Evolutionary conservation across 1,139 yeast species (phyloP).

Genomic region (Sugiyamaella novakii): DNA sequence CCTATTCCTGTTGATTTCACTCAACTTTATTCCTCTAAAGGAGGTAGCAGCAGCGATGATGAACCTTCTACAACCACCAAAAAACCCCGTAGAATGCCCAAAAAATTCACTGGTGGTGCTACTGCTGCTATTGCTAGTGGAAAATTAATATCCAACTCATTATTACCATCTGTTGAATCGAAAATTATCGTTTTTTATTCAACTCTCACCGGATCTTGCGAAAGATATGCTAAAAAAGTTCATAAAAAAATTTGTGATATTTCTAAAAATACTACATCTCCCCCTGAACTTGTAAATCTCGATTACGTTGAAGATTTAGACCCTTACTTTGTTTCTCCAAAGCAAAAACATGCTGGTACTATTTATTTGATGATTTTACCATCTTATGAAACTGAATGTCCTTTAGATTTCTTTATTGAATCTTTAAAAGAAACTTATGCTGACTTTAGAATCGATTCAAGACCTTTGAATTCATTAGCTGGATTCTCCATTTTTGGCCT

Average conservation of each 20-base stretch:
- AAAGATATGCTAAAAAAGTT: conserved; percentile 62
- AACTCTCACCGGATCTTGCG: conserved; percentile 81
- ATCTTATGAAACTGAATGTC: conserved; percentile 90
- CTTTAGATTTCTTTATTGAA: conserved; percentile 84
- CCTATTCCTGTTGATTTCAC: conserved; percentile 50
- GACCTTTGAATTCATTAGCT: conserved; percentile 62
- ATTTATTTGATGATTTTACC: conserved; percentile 78
- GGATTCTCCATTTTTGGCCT: conserved; percentile 87
- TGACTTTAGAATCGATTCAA: conserved; percentile 83
- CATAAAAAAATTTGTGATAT: conserved; percentile 39
- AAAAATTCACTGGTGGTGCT: conserved; percentile 18
- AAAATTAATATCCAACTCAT: conserved; percentile 27
- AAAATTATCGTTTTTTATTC: conserved; percentile 69
- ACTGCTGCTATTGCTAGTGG: conserved; percentile 23
- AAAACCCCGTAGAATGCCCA: conserved; percentile 27
- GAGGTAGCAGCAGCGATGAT: conserved; percentile 26
- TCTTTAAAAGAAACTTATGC: conserved; percentile 76
- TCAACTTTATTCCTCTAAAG: conserved; percentile 33
- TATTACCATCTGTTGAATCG: conserved; percentile 35
- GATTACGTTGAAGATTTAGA: conserved; percentile 87
- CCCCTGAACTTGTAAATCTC: conserved; percentile 66
- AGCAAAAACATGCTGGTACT: conserved; percentile 34
- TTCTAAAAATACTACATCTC: conserved; percentile 39
- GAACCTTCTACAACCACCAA: conserved; percentile 14
- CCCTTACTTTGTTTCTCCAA: conserved; percentile 69